Evolutionary conservation across 2,329 filamentous ascomycete genomes (phyloP).

Genomic region (Colletotrichum higginsianum): DNA sequence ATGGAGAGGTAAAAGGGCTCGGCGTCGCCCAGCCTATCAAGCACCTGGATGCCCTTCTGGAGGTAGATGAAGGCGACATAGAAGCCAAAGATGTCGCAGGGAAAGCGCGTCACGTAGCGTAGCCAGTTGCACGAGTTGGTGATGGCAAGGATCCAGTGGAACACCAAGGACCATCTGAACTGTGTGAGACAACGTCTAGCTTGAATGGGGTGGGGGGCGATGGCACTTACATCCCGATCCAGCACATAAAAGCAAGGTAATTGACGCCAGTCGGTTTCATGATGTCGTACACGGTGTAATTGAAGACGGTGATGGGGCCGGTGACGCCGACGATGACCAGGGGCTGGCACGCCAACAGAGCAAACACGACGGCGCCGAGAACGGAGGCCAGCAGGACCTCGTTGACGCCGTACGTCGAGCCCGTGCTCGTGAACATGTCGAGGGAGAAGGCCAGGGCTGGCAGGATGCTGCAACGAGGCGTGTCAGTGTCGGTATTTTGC

Average conservation of each 20-base stretch:
- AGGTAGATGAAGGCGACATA: conserved; percentile 94
- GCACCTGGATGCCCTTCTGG: conserved; percentile 90
- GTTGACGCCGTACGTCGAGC: conserved; percentile 89
- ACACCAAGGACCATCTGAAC: conserved; percentile 81
- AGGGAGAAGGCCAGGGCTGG: conserved; percentile 90
- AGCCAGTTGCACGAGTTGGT: conserved; percentile 91
- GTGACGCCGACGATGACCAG: conserved; percentile 93
- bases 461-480: conserved; percentile 73
- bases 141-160: conserved; percentile 87
- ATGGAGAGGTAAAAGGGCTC: conserved; percentile 85
- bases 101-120: conserved; percentile 91
- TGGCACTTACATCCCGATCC: conserved; percentile 80
- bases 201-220: not conserved
- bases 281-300: conserved; percentile 94
- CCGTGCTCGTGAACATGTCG: conserved; percentile 93
- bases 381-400: conserved; percentile 91
- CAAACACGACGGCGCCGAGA: conserved; percentile 85
- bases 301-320: conserved; percentile 93
- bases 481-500: conserved; percentile 9
- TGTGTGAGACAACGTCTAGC: conserved; percentile 4
- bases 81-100: conserved; percentile 94
- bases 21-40: conserved; percentile 79
- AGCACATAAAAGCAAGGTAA: conserved; percentile 92
- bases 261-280: conserved; percentile 82
- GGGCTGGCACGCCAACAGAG: conserved; percentile 84